phyloP scores from a whole-genome alignment of 2,329 filamentous ascomycete species.

The Phoma sp. region DNA sequence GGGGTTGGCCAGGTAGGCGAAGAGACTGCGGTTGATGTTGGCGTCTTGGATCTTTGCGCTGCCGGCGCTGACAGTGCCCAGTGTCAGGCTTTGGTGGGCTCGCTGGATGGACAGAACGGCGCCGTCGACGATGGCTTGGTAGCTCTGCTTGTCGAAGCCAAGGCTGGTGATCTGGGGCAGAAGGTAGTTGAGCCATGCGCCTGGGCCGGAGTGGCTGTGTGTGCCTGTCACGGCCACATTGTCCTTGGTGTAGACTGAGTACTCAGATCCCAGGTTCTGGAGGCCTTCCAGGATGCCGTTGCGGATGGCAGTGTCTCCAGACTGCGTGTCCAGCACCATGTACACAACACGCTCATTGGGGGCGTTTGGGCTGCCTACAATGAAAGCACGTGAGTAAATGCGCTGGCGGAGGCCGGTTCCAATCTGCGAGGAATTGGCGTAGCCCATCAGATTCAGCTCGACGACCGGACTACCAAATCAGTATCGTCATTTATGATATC shows the following conservation, averaged over 20 bases:
- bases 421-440: conserved; percentile 82
- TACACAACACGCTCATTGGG: conserved; percentile 81
- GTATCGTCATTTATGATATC: background rate
- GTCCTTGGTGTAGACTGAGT: conserved; percentile 74
- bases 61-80: conserved; percentile 75
- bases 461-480: conserved; percentile 70
- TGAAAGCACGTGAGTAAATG: conserved; percentile 87
- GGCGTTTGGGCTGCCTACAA: conserved; percentile 72
- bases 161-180: conserved; percentile 87
- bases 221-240: conserved; percentile 92
- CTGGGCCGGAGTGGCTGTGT: conserved; percentile 89
- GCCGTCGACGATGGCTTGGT: conserved; percentile 86
- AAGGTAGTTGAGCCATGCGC: conserved; percentile 93
- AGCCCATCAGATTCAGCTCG: conserved; percentile 90
- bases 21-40: conserved; percentile 89
- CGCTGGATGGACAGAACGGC: conserved; percentile 79
- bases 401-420: conserved; percentile 86
- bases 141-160: conserved; percentile 86
- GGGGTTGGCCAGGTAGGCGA: conserved; percentile 86
- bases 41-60: conserved; percentile 73
- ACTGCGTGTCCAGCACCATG: conserved; percentile 83
- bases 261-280: conserved; percentile 70
- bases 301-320: conserved; percentile 86
- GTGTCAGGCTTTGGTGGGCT: conserved; percentile 74
- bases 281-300: conserved; percentile 85